Conservation (phyloP, 192 early-diverging fungal species). For the Coemansia sp. region DNA sequence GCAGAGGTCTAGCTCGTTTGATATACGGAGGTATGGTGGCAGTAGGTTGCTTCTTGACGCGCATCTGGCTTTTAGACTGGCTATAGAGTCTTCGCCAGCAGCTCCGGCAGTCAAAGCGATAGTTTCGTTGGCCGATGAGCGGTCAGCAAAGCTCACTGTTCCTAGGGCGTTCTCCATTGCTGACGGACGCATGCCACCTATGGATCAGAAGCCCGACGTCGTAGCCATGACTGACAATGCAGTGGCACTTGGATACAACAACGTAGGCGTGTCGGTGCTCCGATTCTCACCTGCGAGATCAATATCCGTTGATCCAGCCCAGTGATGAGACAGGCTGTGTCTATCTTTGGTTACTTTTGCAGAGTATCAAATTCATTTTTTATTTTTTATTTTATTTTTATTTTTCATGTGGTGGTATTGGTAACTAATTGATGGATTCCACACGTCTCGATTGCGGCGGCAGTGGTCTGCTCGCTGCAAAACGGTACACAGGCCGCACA, state of each 20-base stretch:
- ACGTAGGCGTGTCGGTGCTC: not conserved
- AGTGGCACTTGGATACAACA: constrained; percentile 1
- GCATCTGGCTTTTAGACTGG: not conserved
- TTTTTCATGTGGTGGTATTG: not conserved
- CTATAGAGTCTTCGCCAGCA: not conserved
- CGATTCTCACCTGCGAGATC: not conserved
- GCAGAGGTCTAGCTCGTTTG: constrained; percentile 1
- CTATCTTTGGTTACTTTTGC: not conserved
- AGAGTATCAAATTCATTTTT: not conserved
- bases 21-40: not conserved
- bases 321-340: not conserved
- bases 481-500: constrained; percentile 24
- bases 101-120: constrained; percentile 1
- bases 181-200: not conserved
- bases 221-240: constrained; percentile 15
- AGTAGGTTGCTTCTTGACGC: not conserved
- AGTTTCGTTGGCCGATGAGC: not conserved
- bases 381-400: not conserved
- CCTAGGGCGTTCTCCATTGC: constrained; percentile 1
- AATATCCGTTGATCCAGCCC: not conserved
- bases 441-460: not conserved
- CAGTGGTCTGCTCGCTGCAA: constrained; percentile 7
- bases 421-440: constrained; percentile 1
- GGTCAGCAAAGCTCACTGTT: not conserved
- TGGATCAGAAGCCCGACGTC: not conserved